These are phyloP conservation scores for grape (Vitis vinifera) DNA, from an alignment of 164 flowering plant species.

Conservation along the genomic window DNA sequence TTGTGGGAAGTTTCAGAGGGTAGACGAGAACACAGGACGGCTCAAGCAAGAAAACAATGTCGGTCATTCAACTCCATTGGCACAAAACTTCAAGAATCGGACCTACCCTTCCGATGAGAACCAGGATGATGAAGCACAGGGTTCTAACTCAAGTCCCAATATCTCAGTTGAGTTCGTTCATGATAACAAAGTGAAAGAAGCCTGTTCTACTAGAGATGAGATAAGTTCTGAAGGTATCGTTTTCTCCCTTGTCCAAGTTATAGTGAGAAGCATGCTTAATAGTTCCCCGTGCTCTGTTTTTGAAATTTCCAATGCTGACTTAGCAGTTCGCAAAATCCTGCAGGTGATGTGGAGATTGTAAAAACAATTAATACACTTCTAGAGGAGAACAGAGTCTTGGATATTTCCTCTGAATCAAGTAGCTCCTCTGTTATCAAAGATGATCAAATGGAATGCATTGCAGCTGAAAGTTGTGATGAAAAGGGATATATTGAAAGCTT, in stretches of 20 bases:
- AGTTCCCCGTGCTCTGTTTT: not conserved
- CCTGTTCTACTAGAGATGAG: constrained; percentile 15
- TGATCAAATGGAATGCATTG: constrained; percentile 16
- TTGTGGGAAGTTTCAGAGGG: constrained; percentile 16
- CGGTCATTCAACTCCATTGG: constrained; percentile 19
- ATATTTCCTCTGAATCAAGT: constrained; percentile 26
- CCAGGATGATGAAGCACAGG: constrained; percentile 18
- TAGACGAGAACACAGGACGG: constrained; percentile 19
- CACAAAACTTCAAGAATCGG: constrained; percentile 21
- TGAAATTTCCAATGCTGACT: not conserved
- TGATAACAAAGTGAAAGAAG: constrained; percentile 21
- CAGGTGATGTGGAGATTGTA: constrained; percentile 30
- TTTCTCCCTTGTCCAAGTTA: constrained; percentile 1
- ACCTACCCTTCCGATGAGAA: constrained; percentile 16
- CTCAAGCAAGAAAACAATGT: constrained; percentile 21
- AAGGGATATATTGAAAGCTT: constrained; percentile 19
- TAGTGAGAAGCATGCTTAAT: not conserved
- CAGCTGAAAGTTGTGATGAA: constrained; percentile 22
- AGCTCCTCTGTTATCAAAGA: constrained; percentile 13
- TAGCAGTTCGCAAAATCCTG: constrained; percentile 11
- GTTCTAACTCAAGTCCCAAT: constrained; percentile 15
- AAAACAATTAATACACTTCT: constrained; percentile 21
- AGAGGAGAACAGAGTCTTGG: constrained; percentile 24
- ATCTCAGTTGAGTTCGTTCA: constrained; percentile 15
- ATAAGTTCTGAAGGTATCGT: constrained; percentile 42